Evolutionary conservation across 2,329 filamentous ascomycete genomes (phyloP), one percentile per base, ranked within the genome.

Genomic region (Neocatenulostroma microsporum): DNA sequence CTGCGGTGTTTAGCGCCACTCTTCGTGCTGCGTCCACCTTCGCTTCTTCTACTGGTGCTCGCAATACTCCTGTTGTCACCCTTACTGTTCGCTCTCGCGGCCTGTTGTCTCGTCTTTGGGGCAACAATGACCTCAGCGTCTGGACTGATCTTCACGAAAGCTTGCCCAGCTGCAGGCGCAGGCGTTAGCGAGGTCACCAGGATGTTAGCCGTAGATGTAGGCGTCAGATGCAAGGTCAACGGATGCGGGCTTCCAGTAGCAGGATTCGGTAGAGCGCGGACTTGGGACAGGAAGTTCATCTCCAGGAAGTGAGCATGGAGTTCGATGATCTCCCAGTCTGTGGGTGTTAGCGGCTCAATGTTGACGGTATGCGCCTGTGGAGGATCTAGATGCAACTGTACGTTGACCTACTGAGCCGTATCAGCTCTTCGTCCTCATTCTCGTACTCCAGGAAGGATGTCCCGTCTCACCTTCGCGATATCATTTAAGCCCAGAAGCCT

Each of bases 291-390:
- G 35, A 98, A 78, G 60, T 98, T 96, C 47, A 95, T 72, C 57
- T 98, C 91, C 34, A 98, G 70, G 56, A 96, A 98, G 12, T 82
- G 91, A 4, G 91, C 91, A 66, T 98, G 91, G 2, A 98, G 70
- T 62, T 98, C 91, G 51, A 98, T 96, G 53, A 96, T 94, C 63
- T 98, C 91, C 91, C 91, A 98, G 58, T 98, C 91, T 40, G 93
- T 86, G 2, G 89, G 79, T 0, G 91, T 96, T 53, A 96, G 65
- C 21, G 91, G 91, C 60, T 98, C 93, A 51, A 98, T 96, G 57
- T 95, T 87, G 61, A 98, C 82, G 2, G 88, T 96, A 61, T 95
- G 86, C 32, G 87, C 86, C 46, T 91, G 67, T 2, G 88, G 87
- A 32, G 89, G 89, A 57, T 98, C 87, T 45, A 95, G 67, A 61